phyloP scores from a whole-genome alignment of 2,329 filamentous ascomycete genomes.

The Kalaharituber pfeilii region DNA sequence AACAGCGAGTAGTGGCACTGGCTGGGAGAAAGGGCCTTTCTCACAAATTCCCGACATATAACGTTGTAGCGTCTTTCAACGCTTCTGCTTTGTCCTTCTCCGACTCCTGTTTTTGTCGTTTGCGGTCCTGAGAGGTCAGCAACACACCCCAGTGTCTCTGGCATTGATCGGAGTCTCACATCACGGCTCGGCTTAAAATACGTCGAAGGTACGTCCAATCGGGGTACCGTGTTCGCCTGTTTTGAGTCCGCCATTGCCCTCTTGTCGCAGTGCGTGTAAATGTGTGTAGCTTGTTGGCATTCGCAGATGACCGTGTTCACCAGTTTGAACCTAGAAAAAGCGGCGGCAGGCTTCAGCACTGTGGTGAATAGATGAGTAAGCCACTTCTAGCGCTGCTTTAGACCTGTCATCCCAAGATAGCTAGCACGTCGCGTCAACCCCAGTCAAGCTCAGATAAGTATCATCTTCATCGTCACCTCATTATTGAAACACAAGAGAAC shows the following conservation, averaged over 20 bases:
- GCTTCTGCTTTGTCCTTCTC: conserved; percentile 53
- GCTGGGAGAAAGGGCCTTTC: conserved; percentile 26
- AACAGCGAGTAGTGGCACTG: not conserved
- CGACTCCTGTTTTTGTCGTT: not conserved
- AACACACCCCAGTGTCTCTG: conserved; percentile 32
- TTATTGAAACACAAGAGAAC: not conserved
- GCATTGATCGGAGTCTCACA: conserved; percentile 30
- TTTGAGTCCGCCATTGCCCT: not conserved
- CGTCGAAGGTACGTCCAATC: conserved; percentile 84
- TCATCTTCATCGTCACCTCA: not conserved
- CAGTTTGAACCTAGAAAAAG: not conserved
- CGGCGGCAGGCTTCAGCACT: too few species aligned
- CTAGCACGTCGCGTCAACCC: conserved; percentile 1
- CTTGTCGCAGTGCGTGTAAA: not conserved
- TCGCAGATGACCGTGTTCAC: too few species aligned
- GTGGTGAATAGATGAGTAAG: too few species aligned
- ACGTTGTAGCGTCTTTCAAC: conserved; percentile 71
- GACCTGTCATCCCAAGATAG: not conserved
- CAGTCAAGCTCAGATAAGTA: not conserved
- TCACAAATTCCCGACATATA: conserved; percentile 93
- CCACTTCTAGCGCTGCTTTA: not conserved
- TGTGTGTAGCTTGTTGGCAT: too few species aligned
- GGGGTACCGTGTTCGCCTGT: conserved; percentile 55
- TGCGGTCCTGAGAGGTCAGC: not conserved
- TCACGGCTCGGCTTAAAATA: conserved; percentile 63